Conservation (phyloP, 768 basidiomycete genomes). For the Tephrocybe sp. region DNA sequence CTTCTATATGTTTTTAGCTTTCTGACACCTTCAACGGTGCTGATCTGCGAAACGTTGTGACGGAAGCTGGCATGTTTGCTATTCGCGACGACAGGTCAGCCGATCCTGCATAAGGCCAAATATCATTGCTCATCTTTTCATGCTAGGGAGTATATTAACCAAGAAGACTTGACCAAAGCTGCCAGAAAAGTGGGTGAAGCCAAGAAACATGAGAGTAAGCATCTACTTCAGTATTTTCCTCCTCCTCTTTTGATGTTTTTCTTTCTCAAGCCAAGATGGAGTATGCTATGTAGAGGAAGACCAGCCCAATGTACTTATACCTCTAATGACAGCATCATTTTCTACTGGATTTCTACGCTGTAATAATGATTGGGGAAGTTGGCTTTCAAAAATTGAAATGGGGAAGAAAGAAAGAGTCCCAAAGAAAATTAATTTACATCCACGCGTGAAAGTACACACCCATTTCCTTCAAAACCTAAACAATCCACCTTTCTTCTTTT, state of each 20-base stretch:
- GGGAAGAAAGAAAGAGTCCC: conserved; percentile 10
- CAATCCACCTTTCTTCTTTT: conserved; percentile 75
- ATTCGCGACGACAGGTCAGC: conserved; percentile 89
- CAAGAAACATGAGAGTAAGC: conserved; percentile 95
- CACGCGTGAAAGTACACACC: conserved; percentile 6
- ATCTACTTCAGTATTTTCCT: background rate
- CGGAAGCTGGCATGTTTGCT: conserved; percentile 97
- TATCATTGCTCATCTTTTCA: background rate
- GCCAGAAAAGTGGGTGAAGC: conserved; percentile 93
- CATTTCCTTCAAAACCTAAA: conserved; percentile 53
- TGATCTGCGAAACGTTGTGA: conserved; percentile 92
- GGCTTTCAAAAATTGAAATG: background rate
- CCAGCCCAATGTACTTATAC: conserved; percentile 12
- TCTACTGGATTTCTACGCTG: too few relatives aligned
- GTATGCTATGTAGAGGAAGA: conserved; percentile 36
- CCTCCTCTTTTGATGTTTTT: background rate
- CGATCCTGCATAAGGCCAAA: background rate
- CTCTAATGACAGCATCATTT: background rate
- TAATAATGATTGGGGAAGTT: too few relatives aligned
- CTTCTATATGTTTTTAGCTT: conserved; percentile 40
- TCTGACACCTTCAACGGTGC: conserved; percentile 96
- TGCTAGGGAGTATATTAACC: conserved; percentile 78
- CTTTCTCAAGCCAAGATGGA: conserved; percentile 49
- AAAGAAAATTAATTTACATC: conserved; percentile 20
- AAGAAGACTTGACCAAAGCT: conserved; percentile 96